Percentiles rank a stretch among this genome's conserved stretches.
Conservation (phyloP, 495 filamentous ascomycete species). For the Lasiosphaeria miniovina region DNA sequence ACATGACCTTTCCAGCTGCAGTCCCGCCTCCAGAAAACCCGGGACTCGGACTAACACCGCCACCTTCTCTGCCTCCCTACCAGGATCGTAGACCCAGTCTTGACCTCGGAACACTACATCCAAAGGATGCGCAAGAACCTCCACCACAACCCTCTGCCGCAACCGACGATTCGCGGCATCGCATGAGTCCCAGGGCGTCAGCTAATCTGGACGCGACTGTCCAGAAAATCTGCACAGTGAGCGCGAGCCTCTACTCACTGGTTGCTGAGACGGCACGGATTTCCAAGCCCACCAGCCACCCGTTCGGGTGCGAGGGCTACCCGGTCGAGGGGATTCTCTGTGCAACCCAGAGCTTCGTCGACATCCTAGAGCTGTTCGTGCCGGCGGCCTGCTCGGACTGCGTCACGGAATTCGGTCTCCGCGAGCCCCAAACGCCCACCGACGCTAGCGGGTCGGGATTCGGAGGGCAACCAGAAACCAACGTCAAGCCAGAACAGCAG, state of each 20-base stretch:
- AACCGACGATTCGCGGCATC: background rate
- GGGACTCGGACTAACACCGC: background rate
- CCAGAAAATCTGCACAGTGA: background rate
- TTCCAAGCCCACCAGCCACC: background rate
- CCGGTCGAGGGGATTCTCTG: background rate
- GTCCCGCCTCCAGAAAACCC: background rate
- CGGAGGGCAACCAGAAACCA: background rate
- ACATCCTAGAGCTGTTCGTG: background rate
- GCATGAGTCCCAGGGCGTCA: too few relatives aligned
- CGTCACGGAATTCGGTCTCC: background rate
- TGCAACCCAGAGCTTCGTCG: background rate
- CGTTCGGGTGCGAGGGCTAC: background rate
- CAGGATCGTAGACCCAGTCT: background rate
- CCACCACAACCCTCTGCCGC: background rate
- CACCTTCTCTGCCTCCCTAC: background rate
- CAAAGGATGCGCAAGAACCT: background rate
- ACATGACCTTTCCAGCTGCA: background rate
- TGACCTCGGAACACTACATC: too few relatives aligned
- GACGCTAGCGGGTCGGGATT: background rate
- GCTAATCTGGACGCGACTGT: background rate
- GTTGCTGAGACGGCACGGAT: background rate
- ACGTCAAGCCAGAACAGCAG: background rate
- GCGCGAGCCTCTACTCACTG: background rate
- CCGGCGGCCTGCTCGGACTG: background rate
- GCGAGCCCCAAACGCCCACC: background rate